A percentile compares a stretch with the other conserved stretches of the same genome.
These are phyloP conservation scores for Taphrina betulina DNA, from an alignment of 1,139 yeast genomes.

Conservation along the genomic window DNA sequence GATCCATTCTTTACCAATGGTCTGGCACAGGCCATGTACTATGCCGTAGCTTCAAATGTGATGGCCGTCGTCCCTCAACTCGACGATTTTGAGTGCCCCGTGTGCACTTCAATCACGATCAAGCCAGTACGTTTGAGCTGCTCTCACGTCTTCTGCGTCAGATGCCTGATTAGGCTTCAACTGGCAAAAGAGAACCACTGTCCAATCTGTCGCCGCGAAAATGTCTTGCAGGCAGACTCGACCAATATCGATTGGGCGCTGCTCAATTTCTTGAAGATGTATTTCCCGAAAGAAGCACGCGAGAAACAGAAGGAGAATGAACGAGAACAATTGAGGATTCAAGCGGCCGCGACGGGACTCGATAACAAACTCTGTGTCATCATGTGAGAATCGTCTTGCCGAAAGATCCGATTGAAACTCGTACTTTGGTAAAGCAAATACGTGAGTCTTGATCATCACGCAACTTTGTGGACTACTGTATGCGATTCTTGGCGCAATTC, in stretches of 20 bases:
- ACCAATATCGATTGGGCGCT: constrained; percentile 58
- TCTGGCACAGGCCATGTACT: constrained; percentile 41
- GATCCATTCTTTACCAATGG: constrained; percentile 30
- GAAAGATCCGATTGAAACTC: too few relatives aligned
- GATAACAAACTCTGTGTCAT: not conserved
- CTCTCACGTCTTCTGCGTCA: constrained; percentile 66
- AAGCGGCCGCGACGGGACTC: not conserved
- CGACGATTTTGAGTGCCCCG: constrained; percentile 72
- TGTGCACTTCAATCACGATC: constrained; percentile 66
- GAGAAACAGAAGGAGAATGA: constrained; percentile 61
- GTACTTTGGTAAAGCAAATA: too few relatives aligned
- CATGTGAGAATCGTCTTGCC: not conserved
- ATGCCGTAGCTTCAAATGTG: constrained; percentile 44
- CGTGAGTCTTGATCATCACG: too few relatives aligned
- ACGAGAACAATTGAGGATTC: constrained; percentile 49
- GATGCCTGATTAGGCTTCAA: constrained; percentile 68
- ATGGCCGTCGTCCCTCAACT: constrained; percentile 65
- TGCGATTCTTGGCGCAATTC: too few relatives aligned
- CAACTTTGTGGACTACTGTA: too few relatives aligned
- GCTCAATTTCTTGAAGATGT: constrained; percentile 55
- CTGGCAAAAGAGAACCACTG: constrained; percentile 59
- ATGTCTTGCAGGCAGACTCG: constrained; percentile 60
- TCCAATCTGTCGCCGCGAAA: constrained; percentile 64
- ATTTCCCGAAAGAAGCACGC: constrained; percentile 68
- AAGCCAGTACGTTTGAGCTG: constrained; percentile 66